These are phyloP conservation scores for Boletus subcaerulescens DNA, from an alignment of 768 basidiomycete genomes.

Conservation along the genomic window DNA sequence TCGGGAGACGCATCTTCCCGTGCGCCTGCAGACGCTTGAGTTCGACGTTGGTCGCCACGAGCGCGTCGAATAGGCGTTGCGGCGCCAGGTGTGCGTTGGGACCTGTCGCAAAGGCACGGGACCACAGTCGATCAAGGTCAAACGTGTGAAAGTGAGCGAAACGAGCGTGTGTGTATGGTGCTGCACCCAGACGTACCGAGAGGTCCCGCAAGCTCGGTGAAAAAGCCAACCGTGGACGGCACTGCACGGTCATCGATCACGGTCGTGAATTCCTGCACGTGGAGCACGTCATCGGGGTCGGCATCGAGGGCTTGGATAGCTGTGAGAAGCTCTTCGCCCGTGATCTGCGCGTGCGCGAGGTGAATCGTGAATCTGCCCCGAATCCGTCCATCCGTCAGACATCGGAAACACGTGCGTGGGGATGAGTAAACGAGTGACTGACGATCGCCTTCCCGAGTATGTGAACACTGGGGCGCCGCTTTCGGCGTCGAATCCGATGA, in stretches of 20 bases:
- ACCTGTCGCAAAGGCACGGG: constrained; percentile 1
- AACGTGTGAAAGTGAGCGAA: neutral
- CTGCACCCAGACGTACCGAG: constrained; percentile 5
- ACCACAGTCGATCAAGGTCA: too few species aligned
- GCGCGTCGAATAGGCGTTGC: constrained; percentile 8
- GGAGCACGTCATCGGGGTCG: neutral
- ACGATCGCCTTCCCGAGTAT: constrained; percentile 16
- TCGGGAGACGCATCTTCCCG: constrained; percentile 10
- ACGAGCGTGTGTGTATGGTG: too few species aligned
- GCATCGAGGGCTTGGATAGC: neutral
- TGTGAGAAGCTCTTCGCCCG: constrained; percentile 9
- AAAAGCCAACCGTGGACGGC: constrained; percentile 9
- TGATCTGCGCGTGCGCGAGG: constrained; percentile 1
- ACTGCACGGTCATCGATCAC: constrained; percentile 11
- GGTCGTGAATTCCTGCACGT: constrained; percentile 17
- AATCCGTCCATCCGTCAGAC: too few species aligned
- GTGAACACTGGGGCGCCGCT: constrained; percentile 10
- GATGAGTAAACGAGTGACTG: neutral
- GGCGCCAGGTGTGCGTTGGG: neutral
- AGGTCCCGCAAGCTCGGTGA: constrained; percentile 11
- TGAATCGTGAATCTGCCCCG: constrained; percentile 7
- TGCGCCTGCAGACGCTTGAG: neutral
- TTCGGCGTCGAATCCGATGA: constrained; percentile 17
- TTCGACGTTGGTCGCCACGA: neutral
- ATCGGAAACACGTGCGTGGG: neutral